Percentiles rank a stretch among this genome's conserved stretches.
Evolutionary conservation across 768 basidiomycete genomes (phyloP).

Genomic region (Mycena pura): DNA sequence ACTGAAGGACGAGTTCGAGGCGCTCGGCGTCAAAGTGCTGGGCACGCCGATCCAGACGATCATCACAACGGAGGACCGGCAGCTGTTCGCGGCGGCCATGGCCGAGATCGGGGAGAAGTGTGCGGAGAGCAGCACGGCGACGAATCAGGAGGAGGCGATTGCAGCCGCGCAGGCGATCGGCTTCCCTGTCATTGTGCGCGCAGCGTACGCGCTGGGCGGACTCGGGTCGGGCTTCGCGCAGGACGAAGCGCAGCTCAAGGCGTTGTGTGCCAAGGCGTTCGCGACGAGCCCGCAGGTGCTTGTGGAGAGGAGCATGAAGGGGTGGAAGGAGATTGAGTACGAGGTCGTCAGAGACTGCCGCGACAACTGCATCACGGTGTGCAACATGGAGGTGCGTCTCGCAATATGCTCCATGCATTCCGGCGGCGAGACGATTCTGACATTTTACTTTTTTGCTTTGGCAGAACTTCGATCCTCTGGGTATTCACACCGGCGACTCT

Average conservation of each 20-base stretch:
- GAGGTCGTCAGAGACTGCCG: constrained; percentile 98
- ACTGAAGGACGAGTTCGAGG: constrained; percentile 95
- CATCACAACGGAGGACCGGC: constrained; percentile 96
- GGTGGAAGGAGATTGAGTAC: constrained; percentile 99
- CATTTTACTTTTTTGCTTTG: no score
- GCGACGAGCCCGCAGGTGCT: constrained; percentile 97
- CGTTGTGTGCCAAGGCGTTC: constrained; percentile 92
- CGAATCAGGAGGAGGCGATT: constrained; percentile 84
- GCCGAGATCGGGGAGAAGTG: constrained; percentile 95
- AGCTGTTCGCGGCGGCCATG: constrained; percentile 94
- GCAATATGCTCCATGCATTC: not conserved
- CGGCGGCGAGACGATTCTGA: constrained; percentile 1
- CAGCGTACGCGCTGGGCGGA: constrained; percentile 96
- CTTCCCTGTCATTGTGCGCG: constrained; percentile 95
- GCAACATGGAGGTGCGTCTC: constrained; percentile 98
- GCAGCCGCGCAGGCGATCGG: constrained; percentile 85
- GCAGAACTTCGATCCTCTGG: constrained; percentile 98
- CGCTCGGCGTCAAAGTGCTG: constrained; percentile 88
- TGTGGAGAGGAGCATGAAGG: constrained; percentile 99
- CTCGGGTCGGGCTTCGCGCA: constrained; percentile 97
- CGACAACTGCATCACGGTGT: constrained; percentile 99
- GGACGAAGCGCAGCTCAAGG: constrained; percentile 86
- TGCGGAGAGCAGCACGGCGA: constrained; percentile 88
- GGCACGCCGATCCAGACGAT: constrained; percentile 98
- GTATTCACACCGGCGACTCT: constrained; percentile 98